Percentiles rank a stretch among this genome's conserved stretches.
These are phyloP conservation scores for Gleditsia sinensis DNA, from an alignment of 306 rosid species.

Conservation along the genomic window DNA sequence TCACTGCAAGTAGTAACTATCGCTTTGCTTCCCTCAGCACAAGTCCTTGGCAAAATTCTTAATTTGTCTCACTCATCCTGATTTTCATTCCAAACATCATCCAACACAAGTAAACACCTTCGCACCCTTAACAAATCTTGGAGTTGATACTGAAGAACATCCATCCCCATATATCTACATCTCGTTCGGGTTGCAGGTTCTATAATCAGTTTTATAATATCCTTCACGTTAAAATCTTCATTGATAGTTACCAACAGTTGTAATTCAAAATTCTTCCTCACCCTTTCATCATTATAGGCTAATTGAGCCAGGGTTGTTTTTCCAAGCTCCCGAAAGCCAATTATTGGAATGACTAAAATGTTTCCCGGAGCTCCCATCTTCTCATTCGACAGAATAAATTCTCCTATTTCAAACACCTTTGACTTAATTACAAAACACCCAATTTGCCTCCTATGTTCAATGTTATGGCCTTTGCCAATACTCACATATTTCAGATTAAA, in stretches of 20 bases:
- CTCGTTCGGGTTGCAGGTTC: background rate
- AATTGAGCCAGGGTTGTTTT: constrained; percentile 6
- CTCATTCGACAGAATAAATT: background rate
- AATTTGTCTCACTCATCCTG: background rate
- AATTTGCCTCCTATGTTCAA: constrained; percentile 9
- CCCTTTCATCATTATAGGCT: constrained; percentile 2
- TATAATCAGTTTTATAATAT: background rate
- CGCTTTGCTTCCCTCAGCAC: constrained; percentile 21
- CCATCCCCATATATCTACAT: background rate
- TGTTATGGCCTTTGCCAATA: background rate
- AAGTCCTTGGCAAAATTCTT: background rate
- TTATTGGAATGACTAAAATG: background rate
- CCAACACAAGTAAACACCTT: constrained; percentile 22
- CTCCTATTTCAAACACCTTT: constrained; percentile 17
- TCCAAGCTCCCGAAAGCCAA: background rate
- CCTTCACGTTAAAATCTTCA: background rate
- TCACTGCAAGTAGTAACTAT: constrained; percentile 13
- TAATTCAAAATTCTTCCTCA: background rate
- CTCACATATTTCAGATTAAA: background rate
- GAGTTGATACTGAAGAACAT: constrained; percentile 6
- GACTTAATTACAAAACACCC: constrained; percentile 17
- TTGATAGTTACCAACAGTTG: background rate
- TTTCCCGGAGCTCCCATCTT: background rate
- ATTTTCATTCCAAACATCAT: constrained; percentile 34
- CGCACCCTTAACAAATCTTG: background rate